Base-by-base conservation (phyloP, 345 rosid genomes). In the Populus nigra region DNA sequence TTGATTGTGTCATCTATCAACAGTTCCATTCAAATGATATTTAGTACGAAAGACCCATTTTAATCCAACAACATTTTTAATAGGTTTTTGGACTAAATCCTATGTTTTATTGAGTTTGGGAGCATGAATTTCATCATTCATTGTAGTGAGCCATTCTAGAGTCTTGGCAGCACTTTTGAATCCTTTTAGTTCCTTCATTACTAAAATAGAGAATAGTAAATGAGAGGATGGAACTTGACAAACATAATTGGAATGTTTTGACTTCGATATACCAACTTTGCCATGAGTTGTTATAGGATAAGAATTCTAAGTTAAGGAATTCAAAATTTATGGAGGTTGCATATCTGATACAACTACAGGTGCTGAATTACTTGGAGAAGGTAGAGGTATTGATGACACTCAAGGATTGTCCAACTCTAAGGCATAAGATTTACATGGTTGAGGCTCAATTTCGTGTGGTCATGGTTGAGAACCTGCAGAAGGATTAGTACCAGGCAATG, bases 11-110 rank as follows among this genome's bases (percentile, higher is more conserved):
- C 31, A 29, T 36, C 36, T 31, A 18, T 68, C 78, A 25, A 79
- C 22, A 1, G 65, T 35, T 1, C 71, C 82, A 74, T 74, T 59
- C 7, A 38, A 13, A 18, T 15, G 6, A n/a, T n/a, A 20, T 57
- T 79, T 74, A 33, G 45, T 61, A 0, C 8, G 8, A 23, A 79
- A 69, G 9, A 79, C 39, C 83, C 67, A 80, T 65, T 62, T 80
- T 45, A 68, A 75, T 8, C 76, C 59, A n/a, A 80, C 29, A 63
- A 76, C 33, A 16, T 63, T 71, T 2, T 59, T 50, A n/a, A 36
- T 17, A 4, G 50, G 72, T 27, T 47, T 33, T 9, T 77, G 73
- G 13, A 70, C 76, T 18, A 80, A 22, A 13, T 15, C 22, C 71
- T 68, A 80, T 1, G 80, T 80, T 10, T 39, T 23, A 36, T 75